These are phyloP conservation scores for Didymella pinodella DNA, from an alignment of 2,329 filamentous ascomycete species.

Conservation along the genomic window DNA sequence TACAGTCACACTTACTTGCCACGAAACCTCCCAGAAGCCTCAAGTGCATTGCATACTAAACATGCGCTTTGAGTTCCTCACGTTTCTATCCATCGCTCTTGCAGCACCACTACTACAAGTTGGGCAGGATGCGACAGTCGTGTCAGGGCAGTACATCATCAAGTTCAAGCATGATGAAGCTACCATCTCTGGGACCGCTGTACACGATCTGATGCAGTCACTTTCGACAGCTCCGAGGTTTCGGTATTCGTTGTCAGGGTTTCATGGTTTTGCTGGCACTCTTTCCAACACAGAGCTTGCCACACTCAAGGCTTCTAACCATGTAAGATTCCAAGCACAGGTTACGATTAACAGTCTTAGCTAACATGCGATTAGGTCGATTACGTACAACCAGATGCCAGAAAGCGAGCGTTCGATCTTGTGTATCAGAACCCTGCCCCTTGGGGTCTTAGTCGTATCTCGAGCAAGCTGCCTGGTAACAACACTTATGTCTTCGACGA, in stretches of 20 bases:
- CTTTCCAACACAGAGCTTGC: constrained; percentile 38
- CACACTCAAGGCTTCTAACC: constrained; percentile 34
- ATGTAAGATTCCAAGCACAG: constrained; percentile 25
- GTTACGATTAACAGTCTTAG: background rate
- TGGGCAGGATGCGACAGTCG: constrained; percentile 32
- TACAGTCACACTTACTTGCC: background rate
- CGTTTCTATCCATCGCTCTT: constrained; percentile 46
- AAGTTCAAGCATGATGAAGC: constrained; percentile 50
- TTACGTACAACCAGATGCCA: constrained; percentile 48
- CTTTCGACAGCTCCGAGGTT: constrained; percentile 33
- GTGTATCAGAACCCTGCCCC: constrained; percentile 48
- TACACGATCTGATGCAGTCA: constrained; percentile 24
- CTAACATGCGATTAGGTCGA: constrained; percentile 35
- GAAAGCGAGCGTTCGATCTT: constrained; percentile 39
- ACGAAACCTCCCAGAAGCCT: background rate
- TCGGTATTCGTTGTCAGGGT: constrained; percentile 47
- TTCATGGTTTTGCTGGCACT: constrained; percentile 50
- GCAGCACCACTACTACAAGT: constrained; percentile 51
- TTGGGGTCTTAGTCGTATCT: constrained; percentile 53
- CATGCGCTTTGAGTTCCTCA: constrained; percentile 48
- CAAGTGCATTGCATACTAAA: background rate
- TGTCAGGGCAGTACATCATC: constrained; percentile 56
- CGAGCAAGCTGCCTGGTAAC: constrained; percentile 40
- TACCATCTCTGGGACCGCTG: constrained; percentile 27
- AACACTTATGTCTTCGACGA: constrained; percentile 50